phyloP scores from a whole-genome alignment of 805 yeast species.

The Pichia gijzeniarum region DNA sequence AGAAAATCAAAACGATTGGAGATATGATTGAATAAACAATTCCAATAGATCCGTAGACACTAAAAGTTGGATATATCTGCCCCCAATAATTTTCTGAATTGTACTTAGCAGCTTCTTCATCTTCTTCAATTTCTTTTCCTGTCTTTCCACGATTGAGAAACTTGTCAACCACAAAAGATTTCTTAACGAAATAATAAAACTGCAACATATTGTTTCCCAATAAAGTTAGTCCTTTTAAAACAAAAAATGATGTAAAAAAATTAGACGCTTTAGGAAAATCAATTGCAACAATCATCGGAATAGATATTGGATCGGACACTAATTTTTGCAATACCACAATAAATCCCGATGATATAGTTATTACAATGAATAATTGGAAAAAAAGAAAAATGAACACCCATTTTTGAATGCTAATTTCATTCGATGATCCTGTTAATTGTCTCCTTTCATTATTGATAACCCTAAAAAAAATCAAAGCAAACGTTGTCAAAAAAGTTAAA shows the following conservation, averaged over 20 bases:
- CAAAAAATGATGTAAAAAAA: conserved; percentile 72
- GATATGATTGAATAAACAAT: conserved; percentile 73
- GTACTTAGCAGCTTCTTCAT: conserved; percentile 33
- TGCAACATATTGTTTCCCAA: conserved; percentile 68
- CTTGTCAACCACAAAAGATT: conserved; percentile 30
- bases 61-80: conserved; percentile 63
- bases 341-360: conserved; percentile 76
- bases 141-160: conserved; percentile 39
- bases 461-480: conserved; percentile 54
- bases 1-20: conserved; percentile 64
- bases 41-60: conserved; percentile 74
- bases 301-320: conserved; percentile 62
- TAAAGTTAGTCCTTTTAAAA: conserved; percentile 69
- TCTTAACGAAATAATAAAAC: conserved; percentile 41
- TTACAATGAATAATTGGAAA: conserved; percentile 78
- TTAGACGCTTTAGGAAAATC: conserved; percentile 83
- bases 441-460: conserved; percentile 50
- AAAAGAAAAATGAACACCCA: conserved; percentile 77
- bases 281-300: conserved; percentile 65
- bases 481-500: conserved; percentile 55
- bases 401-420: conserved; percentile 65
- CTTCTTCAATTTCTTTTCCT: conserved; percentile 49
- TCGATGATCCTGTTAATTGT: conserved; percentile 50
- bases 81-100: conserved; percentile 61
- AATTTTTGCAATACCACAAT: conserved; percentile 56